A percentile compares a stretch with the other conserved stretches of the same genome.
These are phyloP conservation scores for Botryotinia convoluta DNA, from an alignment of 2,329 filamentous ascomycete species.

Conservation along the genomic window DNA sequence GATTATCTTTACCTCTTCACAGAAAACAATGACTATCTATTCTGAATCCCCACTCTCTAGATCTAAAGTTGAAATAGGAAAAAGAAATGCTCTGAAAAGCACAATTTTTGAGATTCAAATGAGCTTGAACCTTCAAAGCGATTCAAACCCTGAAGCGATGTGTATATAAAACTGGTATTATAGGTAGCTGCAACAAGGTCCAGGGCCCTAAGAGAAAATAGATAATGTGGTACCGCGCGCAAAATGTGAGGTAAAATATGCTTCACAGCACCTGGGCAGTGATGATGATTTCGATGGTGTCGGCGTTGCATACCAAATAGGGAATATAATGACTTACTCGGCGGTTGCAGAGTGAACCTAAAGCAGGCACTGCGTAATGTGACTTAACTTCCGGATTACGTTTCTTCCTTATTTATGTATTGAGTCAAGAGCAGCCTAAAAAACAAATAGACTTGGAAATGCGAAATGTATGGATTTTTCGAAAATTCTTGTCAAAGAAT, in stretches of 20 bases:
- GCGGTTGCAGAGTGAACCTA: slow-evolving; percentile 19
- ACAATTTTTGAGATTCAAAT: neutral
- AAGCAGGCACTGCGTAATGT: slow-evolving; percentile 12
- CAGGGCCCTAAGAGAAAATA: slow-evolving; percentile 5
- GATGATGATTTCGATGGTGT: slow-evolving; percentile 15
- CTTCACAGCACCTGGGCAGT: slow-evolving; percentile 26
- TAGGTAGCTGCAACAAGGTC: slow-evolving; percentile 26
- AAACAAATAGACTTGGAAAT: neutral
- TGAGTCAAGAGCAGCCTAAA: neutral
- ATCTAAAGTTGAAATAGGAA: neutral
- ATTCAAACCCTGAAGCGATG: slow-evolving; percentile 21
- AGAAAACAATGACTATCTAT: neutral
- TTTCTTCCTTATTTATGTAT: neutral
- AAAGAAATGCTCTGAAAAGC: neutral
- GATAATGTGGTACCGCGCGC: slow-evolving; percentile 17
- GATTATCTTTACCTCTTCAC: neutral
- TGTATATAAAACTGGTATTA: slow-evolving; percentile 31
- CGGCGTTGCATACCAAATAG: slow-evolving; percentile 14
- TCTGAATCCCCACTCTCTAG: slow-evolving; percentile 20
- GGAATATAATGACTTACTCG: slow-evolving; percentile 21
- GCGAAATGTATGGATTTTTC: neutral
- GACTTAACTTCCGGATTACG: neutral
- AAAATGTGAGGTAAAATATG: slow-evolving; percentile 2
- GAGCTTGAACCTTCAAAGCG: neutral
- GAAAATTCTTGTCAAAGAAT: neutral